Evolutionary conservation across 2,329 filamentous ascomycete genomes (phyloP).

Genomic region (Arthroderma sp.): DNA sequence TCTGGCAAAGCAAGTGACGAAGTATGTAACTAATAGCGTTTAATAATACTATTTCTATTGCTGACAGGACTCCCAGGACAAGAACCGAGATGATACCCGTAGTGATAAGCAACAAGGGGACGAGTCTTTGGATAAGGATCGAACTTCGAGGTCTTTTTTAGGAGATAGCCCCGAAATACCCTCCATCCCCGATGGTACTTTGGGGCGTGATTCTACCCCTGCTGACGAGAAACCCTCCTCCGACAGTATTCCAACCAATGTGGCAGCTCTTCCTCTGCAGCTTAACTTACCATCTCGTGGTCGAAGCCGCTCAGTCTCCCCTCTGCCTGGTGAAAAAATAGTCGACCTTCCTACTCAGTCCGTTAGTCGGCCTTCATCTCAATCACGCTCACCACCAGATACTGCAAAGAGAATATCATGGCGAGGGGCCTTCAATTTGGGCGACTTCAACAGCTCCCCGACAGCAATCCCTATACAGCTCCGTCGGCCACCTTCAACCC

Average conservation of each 20-base stretch:
- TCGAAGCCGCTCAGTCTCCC: constrained; percentile 28
- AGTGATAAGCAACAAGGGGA: background rate
- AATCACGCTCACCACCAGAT: constrained; percentile 12
- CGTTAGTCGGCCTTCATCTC: constrained; percentile 27
- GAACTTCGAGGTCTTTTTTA: constrained; percentile 48
- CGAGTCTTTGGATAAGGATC: background rate
- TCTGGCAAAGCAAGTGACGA: constrained; percentile 19
- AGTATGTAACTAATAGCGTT: constrained; percentile 21
- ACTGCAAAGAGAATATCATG: background rate
- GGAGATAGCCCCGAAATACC: constrained; percentile 50
- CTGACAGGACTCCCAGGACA: constrained; percentile 4
- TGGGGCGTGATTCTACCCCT: constrained; percentile 24
- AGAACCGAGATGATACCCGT: background rate
- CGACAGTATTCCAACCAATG: constrained; percentile 6
- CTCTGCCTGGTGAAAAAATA: constrained; percentile 21
- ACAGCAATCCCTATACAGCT: constrained; percentile 48
- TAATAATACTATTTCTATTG: constrained; percentile 5
- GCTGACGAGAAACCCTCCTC: constrained; percentile 16
- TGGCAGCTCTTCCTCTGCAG: constrained; percentile 13
- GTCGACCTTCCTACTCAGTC: constrained; percentile 22
- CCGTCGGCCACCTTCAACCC: constrained; percentile 36
- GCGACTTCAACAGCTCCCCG: constrained; percentile 17
- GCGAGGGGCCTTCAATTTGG: background rate
- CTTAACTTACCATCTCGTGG: constrained; percentile 1
- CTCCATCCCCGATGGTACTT: constrained; percentile 35